Percentiles rank a stretch among this genome's conserved stretches.
Conservation (phyloP, 2,329 filamentous ascomycete genomes). For the Phoma sp. region DNA sequence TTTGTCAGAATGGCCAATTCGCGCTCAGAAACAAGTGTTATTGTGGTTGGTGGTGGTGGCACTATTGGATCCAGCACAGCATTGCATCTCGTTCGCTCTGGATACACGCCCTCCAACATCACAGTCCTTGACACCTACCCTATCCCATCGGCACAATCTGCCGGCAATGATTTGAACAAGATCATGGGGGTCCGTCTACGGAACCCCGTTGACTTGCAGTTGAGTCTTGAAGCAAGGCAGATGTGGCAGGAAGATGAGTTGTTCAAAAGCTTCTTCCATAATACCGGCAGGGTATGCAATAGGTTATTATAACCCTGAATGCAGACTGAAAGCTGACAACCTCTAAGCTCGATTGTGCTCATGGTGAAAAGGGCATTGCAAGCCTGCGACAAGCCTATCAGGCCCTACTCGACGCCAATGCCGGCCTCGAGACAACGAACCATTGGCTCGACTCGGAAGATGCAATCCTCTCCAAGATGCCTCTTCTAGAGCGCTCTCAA, state of each 20-base stretch:
- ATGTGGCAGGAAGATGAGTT: slow-evolving; percentile 55
- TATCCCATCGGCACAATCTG: slow-evolving; percentile 55
- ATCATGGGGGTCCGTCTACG: slow-evolving; percentile 51
- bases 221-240: slow-evolving; percentile 42
- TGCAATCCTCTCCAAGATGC: slow-evolving; percentile 51
- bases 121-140: slow-evolving; percentile 56
- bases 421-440: slow-evolving; percentile 47
- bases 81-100: slow-evolving; percentile 57
- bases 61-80: slow-evolving; percentile 60
- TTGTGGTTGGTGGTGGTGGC: slow-evolving; percentile 58
- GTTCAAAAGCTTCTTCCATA: slow-evolving; percentile 56
- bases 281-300: slow-evolving; percentile 47
- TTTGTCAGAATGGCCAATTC: slow-evolving; percentile 21
- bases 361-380: slow-evolving; percentile 48
- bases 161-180: slow-evolving; percentile 60
- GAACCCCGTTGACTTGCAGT: slow-evolving; percentile 48
- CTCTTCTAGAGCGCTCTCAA: slow-evolving; percentile 48
- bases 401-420: slow-evolving; percentile 38
- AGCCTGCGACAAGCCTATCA: slow-evolving; percentile 47
- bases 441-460: slow-evolving; percentile 54
- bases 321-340: slow-evolving; percentile 2
- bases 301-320: background rate
- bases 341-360: slow-evolving; percentile 36
- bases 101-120: slow-evolving; percentile 54
- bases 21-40: slow-evolving; percentile 30